Evolutionary conservation across 495 filamentous ascomycete species (phyloP).

Genomic region (Stereocaulon alpinum): DNA sequence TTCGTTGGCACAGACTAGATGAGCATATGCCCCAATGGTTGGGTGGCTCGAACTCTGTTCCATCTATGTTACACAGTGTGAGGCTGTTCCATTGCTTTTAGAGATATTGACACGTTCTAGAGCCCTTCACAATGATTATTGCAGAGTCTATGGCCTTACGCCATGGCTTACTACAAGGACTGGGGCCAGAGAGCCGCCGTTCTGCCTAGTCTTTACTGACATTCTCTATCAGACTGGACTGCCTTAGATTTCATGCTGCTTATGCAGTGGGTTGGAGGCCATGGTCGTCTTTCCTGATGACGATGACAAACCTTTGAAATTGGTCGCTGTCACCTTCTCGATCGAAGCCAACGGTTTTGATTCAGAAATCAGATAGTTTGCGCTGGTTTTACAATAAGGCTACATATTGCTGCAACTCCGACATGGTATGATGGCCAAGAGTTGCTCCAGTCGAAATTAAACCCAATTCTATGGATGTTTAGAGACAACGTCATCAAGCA

Average conservation of each 20-base stretch:
- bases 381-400: neutral
- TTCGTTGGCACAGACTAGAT: neutral
- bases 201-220: neutral
- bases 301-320: neutral
- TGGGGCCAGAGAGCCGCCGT: neutral
- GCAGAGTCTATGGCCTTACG: neutral
- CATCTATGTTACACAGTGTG: neutral
- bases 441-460: neutral
- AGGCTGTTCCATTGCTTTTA: neutral
- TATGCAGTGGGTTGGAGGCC: neutral
- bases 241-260: neutral
- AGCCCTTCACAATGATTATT: neutral
- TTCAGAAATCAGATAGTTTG: neutral
- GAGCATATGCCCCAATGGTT: neutral
- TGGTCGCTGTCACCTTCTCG: neutral
- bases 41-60: neutral
- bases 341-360: slow-evolving; percentile 7
- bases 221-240: neutral
- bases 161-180: neutral
- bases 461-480: slow-evolving; percentile 6
- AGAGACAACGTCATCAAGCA: slow-evolving; percentile 8
- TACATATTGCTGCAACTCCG: neutral
- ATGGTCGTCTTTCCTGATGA: neutral
- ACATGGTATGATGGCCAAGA: neutral
- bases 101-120: neutral